Evolutionary conservation across 192 early-diverging fungal genomes (phyloP).

Genomic region (Podochytrium sp.): DNA sequence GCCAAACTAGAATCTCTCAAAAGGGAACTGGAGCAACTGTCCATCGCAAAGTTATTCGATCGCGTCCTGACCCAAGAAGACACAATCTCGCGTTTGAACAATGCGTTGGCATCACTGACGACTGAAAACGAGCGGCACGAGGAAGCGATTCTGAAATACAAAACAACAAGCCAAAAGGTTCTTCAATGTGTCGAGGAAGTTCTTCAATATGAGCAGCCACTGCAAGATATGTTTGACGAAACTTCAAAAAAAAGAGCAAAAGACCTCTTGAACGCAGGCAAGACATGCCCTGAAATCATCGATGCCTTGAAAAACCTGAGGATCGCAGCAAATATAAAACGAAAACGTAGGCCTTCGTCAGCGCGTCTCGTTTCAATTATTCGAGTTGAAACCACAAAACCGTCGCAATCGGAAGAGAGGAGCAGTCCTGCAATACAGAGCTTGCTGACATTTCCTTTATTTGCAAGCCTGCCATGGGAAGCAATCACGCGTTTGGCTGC

Average conservation of each 20-base stretch:
- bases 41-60: background rate
- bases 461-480: conserved; percentile 39
- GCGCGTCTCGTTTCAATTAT: background rate
- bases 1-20: background rate
- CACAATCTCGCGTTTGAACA: background rate
- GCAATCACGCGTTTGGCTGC: conserved; percentile 27
- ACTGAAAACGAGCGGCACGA: background rate
- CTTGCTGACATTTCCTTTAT: conserved; percentile 41
- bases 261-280: background rate
- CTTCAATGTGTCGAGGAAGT: background rate
- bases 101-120: background rate
- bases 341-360: no score
- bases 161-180: background rate
- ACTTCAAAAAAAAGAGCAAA: background rate
- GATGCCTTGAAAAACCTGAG: no score
- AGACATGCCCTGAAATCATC: no score
- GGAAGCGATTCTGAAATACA: background rate
- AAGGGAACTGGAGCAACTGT: background rate
- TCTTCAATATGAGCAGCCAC: background rate
- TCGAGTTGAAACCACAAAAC: background rate
- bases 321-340: no score
- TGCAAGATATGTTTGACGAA: background rate
- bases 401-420: background rate
- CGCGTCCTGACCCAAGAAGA: background rate
- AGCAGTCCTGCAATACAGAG: background rate